phyloP scores from a whole-genome alignment of 768 basidiomycete genomes.

The Boletus sensibilis region DNA sequence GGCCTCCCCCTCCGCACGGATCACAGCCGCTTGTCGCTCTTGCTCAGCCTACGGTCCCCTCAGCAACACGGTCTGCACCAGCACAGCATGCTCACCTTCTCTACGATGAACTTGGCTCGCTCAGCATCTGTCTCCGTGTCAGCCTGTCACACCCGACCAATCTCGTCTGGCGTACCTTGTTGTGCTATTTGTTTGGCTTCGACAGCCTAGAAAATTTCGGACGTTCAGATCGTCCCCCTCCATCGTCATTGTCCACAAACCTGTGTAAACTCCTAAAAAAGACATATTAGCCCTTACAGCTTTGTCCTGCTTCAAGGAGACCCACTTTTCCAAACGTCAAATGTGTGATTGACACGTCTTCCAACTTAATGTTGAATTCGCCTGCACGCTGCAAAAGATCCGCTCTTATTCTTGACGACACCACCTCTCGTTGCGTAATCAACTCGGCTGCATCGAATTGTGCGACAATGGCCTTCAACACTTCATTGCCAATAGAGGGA shows the following conservation, averaged over 20 bases:
- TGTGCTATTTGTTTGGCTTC: slow-evolving; percentile 99
- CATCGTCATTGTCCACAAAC: slow-evolving; percentile 24
- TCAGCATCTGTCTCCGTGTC: slow-evolving; percentile 73
- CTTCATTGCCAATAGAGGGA: slow-evolving; percentile 97
- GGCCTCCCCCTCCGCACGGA: slow-evolving; percentile 97
- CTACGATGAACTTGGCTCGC: slow-evolving; percentile 97
- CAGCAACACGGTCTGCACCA: slow-evolving; percentile 13
- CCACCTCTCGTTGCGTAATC: slow-evolving; percentile 97
- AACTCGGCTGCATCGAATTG: slow-evolving; percentile 97
- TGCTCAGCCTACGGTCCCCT: slow-evolving; percentile 80
- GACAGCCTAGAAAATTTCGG: slow-evolving; percentile 59
- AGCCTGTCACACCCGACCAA: slow-evolving; percentile 6
- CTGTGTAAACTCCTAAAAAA: slow-evolving; percentile 78
- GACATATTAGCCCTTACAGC: slow-evolving; percentile 5
- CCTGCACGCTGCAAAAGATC: slow-evolving; percentile 91
- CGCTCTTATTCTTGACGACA: slow-evolving; percentile 88
- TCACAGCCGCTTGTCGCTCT: slow-evolving; percentile 97
- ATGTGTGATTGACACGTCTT: slow-evolving; percentile 97
- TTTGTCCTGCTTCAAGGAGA: neutral
- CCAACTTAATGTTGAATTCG: slow-evolving; percentile 93
- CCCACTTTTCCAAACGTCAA: slow-evolving; percentile 82
- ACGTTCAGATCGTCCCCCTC: neutral
- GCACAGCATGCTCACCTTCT: slow-evolving; percentile 62
- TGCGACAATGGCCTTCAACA: slow-evolving; percentile 95
- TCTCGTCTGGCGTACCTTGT: slow-evolving; percentile 61